Evolutionary conservation across 2,329 filamentous ascomycete genomes (phyloP).

Genomic region (Colletotrichum noveboracense): DNA sequence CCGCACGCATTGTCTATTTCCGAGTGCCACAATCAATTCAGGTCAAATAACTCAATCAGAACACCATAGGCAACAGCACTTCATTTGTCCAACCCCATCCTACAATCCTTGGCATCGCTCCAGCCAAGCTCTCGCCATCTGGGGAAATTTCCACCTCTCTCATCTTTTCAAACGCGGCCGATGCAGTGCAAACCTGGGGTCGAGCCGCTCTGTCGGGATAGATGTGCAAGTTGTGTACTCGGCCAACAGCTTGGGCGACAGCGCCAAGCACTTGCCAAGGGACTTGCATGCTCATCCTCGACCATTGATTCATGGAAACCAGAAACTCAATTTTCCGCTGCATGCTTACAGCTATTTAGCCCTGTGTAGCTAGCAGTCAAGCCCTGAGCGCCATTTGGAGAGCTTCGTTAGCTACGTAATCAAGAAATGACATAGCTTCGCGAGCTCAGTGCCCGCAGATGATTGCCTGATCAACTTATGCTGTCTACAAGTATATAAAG

Average conservation of each 20-base stretch:
- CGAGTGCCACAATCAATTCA: accelerated
- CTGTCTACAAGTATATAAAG: neutral
- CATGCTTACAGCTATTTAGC: neutral
- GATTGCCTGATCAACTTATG: neutral
- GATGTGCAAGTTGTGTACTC: neutral
- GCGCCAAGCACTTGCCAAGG: constrained; percentile 18
- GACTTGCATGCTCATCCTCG: neutral
- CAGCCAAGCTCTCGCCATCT: neutral
- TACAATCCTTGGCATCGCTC: neutral
- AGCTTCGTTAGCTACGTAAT: constrained; percentile 12
- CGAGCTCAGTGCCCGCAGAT: neutral
- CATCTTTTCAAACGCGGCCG: neutral
- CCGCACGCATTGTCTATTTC: neutral
- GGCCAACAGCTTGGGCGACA: neutral
- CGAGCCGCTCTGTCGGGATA: neutral
- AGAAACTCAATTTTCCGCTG: neutral
- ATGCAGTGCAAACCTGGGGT: neutral
- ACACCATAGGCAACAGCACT: neutral
- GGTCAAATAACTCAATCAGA: accelerated
- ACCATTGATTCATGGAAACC: constrained; percentile 17
- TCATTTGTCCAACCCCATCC: neutral
- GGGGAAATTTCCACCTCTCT: constrained; percentile 6
- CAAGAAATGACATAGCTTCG: neutral
- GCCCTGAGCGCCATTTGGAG: neutral
- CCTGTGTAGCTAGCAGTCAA: neutral